Evolutionary conservation across 371 early-diverging fungal species (phyloP).

Genomic region (Paraphysoderma sedebokerense): DNA sequence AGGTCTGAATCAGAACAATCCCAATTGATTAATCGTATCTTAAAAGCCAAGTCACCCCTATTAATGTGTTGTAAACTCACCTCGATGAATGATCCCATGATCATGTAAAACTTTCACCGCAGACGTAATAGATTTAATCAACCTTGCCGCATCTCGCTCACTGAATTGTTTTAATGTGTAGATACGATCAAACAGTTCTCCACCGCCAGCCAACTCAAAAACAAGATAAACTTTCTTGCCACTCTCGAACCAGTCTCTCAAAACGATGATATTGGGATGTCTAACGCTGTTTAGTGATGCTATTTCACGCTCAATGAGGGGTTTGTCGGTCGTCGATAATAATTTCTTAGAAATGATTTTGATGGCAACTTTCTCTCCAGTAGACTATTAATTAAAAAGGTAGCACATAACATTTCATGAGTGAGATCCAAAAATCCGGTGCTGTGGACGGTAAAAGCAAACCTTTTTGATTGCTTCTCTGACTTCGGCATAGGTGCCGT

Average conservation of each 20-base stretch:
- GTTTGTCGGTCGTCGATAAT: slow-evolving; percentile 34
- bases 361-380: slow-evolving; percentile 68
- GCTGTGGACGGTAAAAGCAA: background rate
- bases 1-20: slow-evolving; percentile 5
- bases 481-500: slow-evolving; percentile 43
- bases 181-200: slow-evolving; percentile 81
- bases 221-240: slow-evolving; percentile 30
- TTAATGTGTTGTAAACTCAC: background rate
- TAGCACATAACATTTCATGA: background rate
- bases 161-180: slow-evolving; percentile 52
- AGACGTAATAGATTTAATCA: slow-evolving; percentile 48
- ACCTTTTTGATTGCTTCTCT: slow-evolving; percentile 40
- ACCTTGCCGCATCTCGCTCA: slow-evolving; percentile 67
- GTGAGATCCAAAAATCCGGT: background rate
- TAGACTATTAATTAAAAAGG: slow-evolving; percentile 4
- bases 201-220: slow-evolving; percentile 76
- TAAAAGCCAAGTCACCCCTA: background rate
- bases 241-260: slow-evolving; percentile 84
- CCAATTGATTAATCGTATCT: background rate
- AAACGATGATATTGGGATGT: slow-evolving; percentile 66
- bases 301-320: background rate
- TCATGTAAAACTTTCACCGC: slow-evolving; percentile 70
- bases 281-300: slow-evolving; percentile 4
- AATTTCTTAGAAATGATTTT: slow-evolving; percentile 81
- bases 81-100: slow-evolving; percentile 61